Conservation (phyloP, 805 yeast genomes). For the Sugiyamaella qingdaonensis region DNA sequence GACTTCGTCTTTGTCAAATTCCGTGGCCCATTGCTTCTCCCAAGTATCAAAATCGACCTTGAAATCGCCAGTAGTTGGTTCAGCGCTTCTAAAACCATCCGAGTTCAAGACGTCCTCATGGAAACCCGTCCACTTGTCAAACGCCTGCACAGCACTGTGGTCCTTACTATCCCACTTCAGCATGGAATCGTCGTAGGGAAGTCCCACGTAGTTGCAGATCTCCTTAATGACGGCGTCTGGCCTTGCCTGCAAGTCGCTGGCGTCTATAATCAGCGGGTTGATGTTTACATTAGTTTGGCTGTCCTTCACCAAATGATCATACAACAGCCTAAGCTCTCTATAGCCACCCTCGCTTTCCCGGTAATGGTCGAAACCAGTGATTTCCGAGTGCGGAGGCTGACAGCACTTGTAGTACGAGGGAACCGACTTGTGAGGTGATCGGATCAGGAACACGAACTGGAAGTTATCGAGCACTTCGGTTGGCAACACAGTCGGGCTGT, state of each 20-base stretch:
- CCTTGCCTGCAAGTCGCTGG: slow-evolving; percentile 18
- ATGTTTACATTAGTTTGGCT: neutral
- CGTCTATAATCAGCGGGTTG: slow-evolving; percentile 22
- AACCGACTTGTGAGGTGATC: slow-evolving; percentile 26
- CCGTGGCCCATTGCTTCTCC: slow-evolving; percentile 21
- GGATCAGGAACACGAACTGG: slow-evolving; percentile 22
- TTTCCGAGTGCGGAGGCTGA: slow-evolving; percentile 23
- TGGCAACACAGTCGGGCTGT: slow-evolving; percentile 25
- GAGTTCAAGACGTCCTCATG: slow-evolving; percentile 25
- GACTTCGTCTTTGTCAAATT: slow-evolving; percentile 16
- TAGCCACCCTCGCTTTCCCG: slow-evolving; percentile 24
- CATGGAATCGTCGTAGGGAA: slow-evolving; percentile 21
- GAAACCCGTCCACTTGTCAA: slow-evolving; percentile 27
- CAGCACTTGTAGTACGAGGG: slow-evolving; percentile 27
- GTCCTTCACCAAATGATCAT: slow-evolving; percentile 18
- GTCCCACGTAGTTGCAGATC: slow-evolving; percentile 19
- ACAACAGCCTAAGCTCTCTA: slow-evolving; percentile 22
- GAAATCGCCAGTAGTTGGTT: slow-evolving; percentile 8
- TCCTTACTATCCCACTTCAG: slow-evolving; percentile 23
- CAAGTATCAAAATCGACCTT: slow-evolving; percentile 20
- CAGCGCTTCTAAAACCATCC: slow-evolving; percentile 17
- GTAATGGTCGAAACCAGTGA: slow-evolving; percentile 26
- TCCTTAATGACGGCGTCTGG: slow-evolving; percentile 21
- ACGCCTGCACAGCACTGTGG: slow-evolving; percentile 16
- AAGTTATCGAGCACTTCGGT: slow-evolving; percentile 14